Evolutionary conservation across 1,139 yeast species (phyloP), one percentile per base, ranked within the genome.

Genomic region (Lodderomyces beijingensis): DNA sequence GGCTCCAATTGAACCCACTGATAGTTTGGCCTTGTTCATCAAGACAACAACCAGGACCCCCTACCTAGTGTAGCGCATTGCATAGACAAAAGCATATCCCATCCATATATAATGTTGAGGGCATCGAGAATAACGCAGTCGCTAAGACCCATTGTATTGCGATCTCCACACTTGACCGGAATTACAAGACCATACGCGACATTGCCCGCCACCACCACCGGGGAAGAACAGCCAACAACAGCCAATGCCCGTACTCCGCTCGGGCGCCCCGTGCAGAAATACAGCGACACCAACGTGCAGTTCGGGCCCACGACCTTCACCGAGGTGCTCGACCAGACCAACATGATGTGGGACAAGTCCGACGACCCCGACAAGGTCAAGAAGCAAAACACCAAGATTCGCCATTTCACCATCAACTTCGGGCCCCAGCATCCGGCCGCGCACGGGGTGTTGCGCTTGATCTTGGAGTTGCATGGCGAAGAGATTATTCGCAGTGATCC

Each of bases 401-500:
- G 94, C 60, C 94, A 85, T 57, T 85, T 85, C 65, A 85, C 95
- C 33, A 79, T 86, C 56, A 86, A 85, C 63, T 86, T 86, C 53
- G 95, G 95, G 25, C 95, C 95, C 28, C 95, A 85, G 63, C 95
- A 85, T 68, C 95, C 95, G 20, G 95, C 95, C 41, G 95, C 95
- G 30, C 95, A 85, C 65, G 95, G 95, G 45, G 95, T 85, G 63
- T 70, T 85, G 66, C 76, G 95, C 55, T 70, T 85, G 59, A 85
- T 85, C 60, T 69, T 85, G 51, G 95, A 85, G 65, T 71, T 86
- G 45, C 85, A 83, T 52, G 95, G 95, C 46, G 95, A 85, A 61
- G 95, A 86, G 59, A 81, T 86, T 49, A 77, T 85, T 37, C 74
- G 95, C 50, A 74, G 91, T 5, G 95, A 85, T 57, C 95, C 95